These are phyloP conservation scores for Leersia perrieri DNA, from an alignment of 176 grass and related monocot species.

Conservation along the genomic window DNA sequence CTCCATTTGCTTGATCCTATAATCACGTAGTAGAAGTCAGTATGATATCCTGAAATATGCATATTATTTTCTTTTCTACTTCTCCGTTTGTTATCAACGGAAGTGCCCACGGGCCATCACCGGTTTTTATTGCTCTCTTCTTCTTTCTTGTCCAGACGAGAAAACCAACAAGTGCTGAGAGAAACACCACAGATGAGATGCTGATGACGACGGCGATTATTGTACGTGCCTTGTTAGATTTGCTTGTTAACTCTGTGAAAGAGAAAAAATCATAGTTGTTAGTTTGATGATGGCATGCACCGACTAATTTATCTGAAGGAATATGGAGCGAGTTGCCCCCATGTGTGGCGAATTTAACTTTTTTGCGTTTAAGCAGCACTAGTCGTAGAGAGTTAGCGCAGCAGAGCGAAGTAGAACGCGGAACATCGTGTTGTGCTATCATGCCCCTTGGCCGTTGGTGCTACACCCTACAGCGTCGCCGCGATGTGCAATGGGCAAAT, in stretches of 20 bases:
- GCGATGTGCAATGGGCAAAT: not conserved
- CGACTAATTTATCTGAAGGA: not conserved
- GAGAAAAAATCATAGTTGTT: not conserved
- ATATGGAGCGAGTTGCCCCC: not conserved
- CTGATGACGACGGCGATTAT: slow-evolving; percentile 12
- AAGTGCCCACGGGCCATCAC: slow-evolving; percentile 13
- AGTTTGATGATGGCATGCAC: not conserved
- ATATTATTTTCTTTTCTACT: not conserved
- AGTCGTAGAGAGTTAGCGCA: too few species aligned
- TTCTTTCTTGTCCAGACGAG: slow-evolving; percentile 40
- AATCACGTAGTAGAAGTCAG: not conserved
- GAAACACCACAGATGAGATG: slow-evolving; percentile 11
- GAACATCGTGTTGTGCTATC: too few species aligned
- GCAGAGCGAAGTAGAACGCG: not conserved
- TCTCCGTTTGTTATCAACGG: not conserved
- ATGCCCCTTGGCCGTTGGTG: not conserved
- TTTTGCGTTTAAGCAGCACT: not conserved
- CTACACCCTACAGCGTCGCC: not conserved
- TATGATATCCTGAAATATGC: not conserved
- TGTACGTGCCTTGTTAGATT: not conserved
- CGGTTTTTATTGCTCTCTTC: slow-evolving; percentile 23
- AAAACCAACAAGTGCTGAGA: slow-evolving; percentile 32
- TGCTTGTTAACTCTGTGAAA: slow-evolving; percentile 12
- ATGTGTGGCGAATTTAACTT: too few species aligned
- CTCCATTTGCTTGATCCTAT: slow-evolving; percentile 43